Percentiles rank a stretch among this genome's conserved stretches.
Evolutionary conservation across 1,284 basidiomycete species (phyloP).

Genomic region (Melampsora occidentalis): DNA sequence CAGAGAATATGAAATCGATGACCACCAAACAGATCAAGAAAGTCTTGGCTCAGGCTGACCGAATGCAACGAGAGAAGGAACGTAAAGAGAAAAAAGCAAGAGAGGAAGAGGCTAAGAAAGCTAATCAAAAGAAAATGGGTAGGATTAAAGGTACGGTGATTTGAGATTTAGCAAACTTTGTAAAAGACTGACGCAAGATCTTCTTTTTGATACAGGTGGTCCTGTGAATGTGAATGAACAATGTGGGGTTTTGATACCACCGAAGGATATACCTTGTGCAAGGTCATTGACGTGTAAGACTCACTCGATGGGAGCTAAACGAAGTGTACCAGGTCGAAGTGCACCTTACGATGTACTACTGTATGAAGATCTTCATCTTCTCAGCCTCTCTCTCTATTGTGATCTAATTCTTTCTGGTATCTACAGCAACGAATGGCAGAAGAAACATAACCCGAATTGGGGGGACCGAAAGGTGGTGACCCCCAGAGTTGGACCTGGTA

Average conservation of each 20-base stretch:
- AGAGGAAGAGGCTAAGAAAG: conserved; percentile 36
- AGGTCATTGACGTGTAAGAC: conserved; percentile 97
- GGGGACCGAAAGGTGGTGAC: conserved; percentile 39
- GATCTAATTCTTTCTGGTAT: neutral
- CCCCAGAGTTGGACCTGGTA: conserved; percentile 31
- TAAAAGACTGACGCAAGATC: neutral
- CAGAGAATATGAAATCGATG: conserved; percentile 7
- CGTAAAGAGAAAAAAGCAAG: conserved; percentile 26
- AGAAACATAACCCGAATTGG: conserved; percentile 81
- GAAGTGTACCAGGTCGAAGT: conserved; percentile 81
- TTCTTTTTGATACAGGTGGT: conserved; percentile 51
- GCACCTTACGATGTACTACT: conserved; percentile 80
- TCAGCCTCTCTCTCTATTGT: neutral
- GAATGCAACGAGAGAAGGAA: conserved; percentile 28
- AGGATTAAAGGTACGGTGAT: conserved; percentile 14
- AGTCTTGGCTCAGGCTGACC: conserved; percentile 1
- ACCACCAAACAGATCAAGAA: conserved; percentile 29
- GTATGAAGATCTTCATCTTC: neutral
- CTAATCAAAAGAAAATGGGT: conserved; percentile 22
- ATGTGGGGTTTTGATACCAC: conserved; percentile 90
- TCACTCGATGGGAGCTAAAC: conserved; percentile 94
- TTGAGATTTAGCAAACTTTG: neutral
- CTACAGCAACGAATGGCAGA: conserved; percentile 74
- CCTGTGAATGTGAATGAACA: conserved; percentile 88
- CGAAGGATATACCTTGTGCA: conserved; percentile 89